These are phyloP conservation scores for Gastrolobium bilobum DNA, from an alignment of 306 rosid species.

Conservation along the genomic window DNA sequence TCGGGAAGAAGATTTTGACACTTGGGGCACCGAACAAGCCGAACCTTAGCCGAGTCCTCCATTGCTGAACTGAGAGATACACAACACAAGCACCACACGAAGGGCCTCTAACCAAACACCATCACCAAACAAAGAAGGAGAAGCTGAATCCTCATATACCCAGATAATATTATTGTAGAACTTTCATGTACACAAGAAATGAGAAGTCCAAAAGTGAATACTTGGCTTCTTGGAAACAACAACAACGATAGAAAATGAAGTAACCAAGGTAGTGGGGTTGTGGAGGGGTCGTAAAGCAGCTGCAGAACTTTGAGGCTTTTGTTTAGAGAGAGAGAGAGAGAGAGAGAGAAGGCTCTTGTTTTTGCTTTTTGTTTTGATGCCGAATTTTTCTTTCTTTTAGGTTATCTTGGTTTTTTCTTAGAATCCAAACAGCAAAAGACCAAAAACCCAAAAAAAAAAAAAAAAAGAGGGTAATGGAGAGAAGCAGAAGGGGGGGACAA, in stretches of 20 bases:
- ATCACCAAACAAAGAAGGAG: conserved; percentile 37
- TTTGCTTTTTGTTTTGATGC: conserved; percentile 43
- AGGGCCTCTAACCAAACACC: conserved; percentile 44
- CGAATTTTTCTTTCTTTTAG: conserved; percentile 5
- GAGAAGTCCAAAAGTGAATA: conserved; percentile 48
- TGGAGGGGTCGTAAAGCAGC: background rate
- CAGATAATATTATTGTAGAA: conserved; percentile 20
- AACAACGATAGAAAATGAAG: conserved; percentile 48
- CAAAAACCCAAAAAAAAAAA: background rate
- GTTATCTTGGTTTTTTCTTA: conserved; percentile 42
- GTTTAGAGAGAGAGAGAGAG: conserved; percentile 32
- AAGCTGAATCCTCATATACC: conserved; percentile 22
- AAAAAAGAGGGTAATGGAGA: background rate
- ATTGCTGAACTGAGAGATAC: conserved; percentile 50
- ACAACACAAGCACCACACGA: conserved; percentile 18
- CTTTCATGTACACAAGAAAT: conserved; percentile 21
- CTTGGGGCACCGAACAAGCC: conserved; percentile 91
- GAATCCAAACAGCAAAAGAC: conserved; percentile 55
- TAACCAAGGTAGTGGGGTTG: conserved; percentile 26
- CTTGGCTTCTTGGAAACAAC: conserved; percentile 43
- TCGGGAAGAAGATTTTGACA: conserved; percentile 96
- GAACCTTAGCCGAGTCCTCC: conserved; percentile 73
- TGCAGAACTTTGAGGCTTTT: conserved; percentile 16
- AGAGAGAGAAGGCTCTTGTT: conserved; percentile 33
- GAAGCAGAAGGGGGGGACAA: conserved; percentile 54